phyloP scores from a whole-genome alignment of 441 rosid species.

The Theobroma grandiflorum region DNA sequence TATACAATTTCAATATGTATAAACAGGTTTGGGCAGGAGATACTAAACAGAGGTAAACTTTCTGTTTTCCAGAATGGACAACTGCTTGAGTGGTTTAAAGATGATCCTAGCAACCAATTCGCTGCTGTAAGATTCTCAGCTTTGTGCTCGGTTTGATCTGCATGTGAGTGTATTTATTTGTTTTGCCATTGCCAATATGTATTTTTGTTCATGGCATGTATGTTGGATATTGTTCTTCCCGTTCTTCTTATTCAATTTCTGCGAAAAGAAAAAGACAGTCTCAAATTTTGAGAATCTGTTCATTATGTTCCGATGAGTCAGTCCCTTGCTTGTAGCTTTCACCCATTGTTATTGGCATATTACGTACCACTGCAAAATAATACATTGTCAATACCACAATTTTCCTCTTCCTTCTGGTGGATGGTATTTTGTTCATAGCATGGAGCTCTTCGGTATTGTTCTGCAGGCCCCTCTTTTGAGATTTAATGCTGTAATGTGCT shows the following conservation, averaged over 20 bases:
- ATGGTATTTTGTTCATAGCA: neutral
- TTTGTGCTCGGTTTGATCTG: slow-evolving; percentile 23
- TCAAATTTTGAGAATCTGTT: neutral
- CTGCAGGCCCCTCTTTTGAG: neutral
- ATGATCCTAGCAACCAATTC: neutral
- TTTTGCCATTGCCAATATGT: neutral
- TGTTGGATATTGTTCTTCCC: neutral
- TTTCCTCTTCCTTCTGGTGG: neutral
- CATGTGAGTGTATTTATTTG: neutral
- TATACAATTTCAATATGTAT: neutral
- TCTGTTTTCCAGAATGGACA: slow-evolving; percentile 6
- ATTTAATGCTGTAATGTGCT: neutral
- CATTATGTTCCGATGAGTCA: neutral
- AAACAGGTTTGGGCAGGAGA: slow-evolving; percentile 43
- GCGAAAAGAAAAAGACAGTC: neutral
- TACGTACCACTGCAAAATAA: slow-evolving; percentile 21
- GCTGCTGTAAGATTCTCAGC: neutral
- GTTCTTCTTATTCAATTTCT: neutral
- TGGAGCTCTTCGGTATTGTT: neutral
- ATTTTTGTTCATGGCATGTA: neutral
- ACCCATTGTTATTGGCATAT: slow-evolving; percentile 21
- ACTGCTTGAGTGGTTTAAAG: slow-evolving; percentile 24
- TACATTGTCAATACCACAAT: slow-evolving; percentile 6
- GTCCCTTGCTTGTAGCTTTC: slow-evolving; percentile 19
- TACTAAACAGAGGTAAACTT: slow-evolving; percentile 22